These are phyloP conservation scores for Setomelanomma holmii DNA, from an alignment of 2,329 filamentous ascomycete genomes.

Conservation along the genomic window DNA sequence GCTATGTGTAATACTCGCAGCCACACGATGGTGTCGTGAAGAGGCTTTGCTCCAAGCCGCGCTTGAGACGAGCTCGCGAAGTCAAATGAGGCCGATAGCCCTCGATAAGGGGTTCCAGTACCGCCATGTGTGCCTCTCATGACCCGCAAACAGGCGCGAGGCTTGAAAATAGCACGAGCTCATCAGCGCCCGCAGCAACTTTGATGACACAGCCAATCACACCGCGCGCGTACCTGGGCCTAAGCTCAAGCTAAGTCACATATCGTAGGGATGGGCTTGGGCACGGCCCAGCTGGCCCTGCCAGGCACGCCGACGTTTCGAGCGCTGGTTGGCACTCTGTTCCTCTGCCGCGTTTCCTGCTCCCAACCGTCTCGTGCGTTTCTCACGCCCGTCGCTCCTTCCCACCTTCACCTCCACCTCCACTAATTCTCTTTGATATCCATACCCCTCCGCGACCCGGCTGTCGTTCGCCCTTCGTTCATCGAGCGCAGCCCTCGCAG, in stretches of 20 bases:
- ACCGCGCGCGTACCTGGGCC: slow-evolving; percentile 33
- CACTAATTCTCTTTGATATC: slow-evolving; percentile 17
- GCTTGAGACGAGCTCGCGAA: slow-evolving; percentile 3
- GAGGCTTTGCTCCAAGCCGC: background rate
- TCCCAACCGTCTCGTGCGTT: slow-evolving; percentile 1
- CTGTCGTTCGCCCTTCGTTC: slow-evolving; percentile 50
- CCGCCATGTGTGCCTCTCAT: slow-evolving; percentile 12
- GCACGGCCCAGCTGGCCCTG: slow-evolving; percentile 24
- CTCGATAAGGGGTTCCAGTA: slow-evolving; percentile 29
- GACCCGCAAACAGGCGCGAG: slow-evolving; percentile 8
- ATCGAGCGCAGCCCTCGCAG: slow-evolving; percentile 44
- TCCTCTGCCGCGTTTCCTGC: slow-evolving; percentile 27
- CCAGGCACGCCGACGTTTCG: slow-evolving; percentile 33
- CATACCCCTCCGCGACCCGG: slow-evolving; percentile 43
- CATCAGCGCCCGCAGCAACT: slow-evolving; percentile 33
- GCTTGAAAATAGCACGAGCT: slow-evolving; percentile 31
- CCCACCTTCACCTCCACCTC: slow-evolving; percentile 23
- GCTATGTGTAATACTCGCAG: background rate
- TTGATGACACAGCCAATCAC: slow-evolving; percentile 37
- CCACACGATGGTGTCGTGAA: slow-evolving; percentile 2
- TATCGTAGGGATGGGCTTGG: slow-evolving; percentile 28
- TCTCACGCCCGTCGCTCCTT: slow-evolving; percentile 13
- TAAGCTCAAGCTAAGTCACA: slow-evolving; percentile 23
- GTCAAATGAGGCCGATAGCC: slow-evolving; percentile 19
- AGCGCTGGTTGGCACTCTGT: slow-evolving; percentile 15